Base-by-base conservation (phyloP, 2,329 filamentous ascomycete species). In the Lasiodiplodia gonubiensis region DNA sequence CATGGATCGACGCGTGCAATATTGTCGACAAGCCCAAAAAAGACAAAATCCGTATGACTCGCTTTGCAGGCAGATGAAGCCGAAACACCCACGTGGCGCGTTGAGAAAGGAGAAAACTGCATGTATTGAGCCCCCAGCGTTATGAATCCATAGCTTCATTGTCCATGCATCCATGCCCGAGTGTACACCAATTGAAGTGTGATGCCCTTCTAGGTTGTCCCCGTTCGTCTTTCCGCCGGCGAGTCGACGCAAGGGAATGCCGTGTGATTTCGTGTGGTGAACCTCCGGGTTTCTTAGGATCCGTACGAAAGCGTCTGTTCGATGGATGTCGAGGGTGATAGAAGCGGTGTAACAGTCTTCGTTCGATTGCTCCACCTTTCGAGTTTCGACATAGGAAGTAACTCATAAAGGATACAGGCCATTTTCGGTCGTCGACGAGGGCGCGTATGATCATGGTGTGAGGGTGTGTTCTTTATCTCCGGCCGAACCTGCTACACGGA, bases 401-500 rank as follows among this genome's bases (percentile, higher is more conserved):
- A 48, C 64, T 67, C 54, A 60, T 67, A 59, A 67, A 39, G 64
- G 64, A 67, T 67, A 60, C 64, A 67, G 64, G 64, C 64, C 64
- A 49, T 60, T 39, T 67, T 53, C 54, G 64, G 64, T 67, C 64
- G 64, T 67, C 66, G 59, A 64, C 55, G 66, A 63, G 66, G 59
- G 49, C 51, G 66, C 66, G 66, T 64, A 23, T 66, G 59, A 67
- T 67, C 66, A 67, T 67, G 49, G 51, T 21, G 65, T 73, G 73
- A 70, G 76, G 52, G 52, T 21, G 54, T 51, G 21, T 42, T 59
- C 59, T 68, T 89, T 93, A 97, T 91, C 93, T 92, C 84, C 93
- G 92, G 86, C 93, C 92, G 90, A 97, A 97, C 90, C 93, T 97
- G 92, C 86, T 91, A 88, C 84, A 88, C 85, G 84, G 81, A 81